These are phyloP conservation scores for Zygoascus tannicola DNA, from an alignment of 805 yeast genomes.

Conservation along the genomic window DNA sequence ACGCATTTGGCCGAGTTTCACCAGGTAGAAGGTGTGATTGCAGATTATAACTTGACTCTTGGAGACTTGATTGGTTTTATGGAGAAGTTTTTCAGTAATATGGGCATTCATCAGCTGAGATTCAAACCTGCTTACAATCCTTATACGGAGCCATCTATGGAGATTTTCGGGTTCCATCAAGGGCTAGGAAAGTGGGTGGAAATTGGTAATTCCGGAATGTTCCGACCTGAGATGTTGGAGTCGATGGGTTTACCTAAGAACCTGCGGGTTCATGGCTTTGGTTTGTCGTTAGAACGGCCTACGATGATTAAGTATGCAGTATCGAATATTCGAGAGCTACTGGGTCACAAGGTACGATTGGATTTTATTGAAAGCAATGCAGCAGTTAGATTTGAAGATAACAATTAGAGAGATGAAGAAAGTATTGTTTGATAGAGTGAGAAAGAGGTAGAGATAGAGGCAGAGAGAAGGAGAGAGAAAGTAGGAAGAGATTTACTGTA, in stretches of 20 bases:
- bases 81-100: conserved; percentile 92
- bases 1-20: conserved; percentile 99
- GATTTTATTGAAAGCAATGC: conserved; percentile 94
- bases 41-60: conserved; percentile 87
- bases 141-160: conserved; percentile 97
- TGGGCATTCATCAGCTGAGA: conserved; percentile 94
- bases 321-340: conserved; percentile 87
- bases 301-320: conserved; percentile 98
- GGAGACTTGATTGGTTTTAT: conserved; percentile 97
- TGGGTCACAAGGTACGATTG: conserved; percentile 93
- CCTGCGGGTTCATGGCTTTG: conserved; percentile 94
- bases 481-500: too few relatives aligned
- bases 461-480: too few relatives aligned
- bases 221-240: conserved; percentile 98
- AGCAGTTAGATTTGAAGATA: conserved; percentile 89
- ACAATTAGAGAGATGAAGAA: too few relatives aligned
- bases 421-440: too few relatives aligned
- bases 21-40: conserved; percentile 98
- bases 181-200: conserved; percentile 97
- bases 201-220: conserved; percentile 99
- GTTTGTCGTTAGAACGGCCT: conserved; percentile 94
- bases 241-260: conserved; percentile 96
- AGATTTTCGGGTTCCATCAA: conserved; percentile 92
- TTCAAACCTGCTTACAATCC: conserved; percentile 99
- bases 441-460: too few relatives aligned